These are phyloP conservation scores for Cercospora beticola DNA, from an alignment of 2,329 filamentous ascomycete species.

Conservation along the genomic window DNA sequence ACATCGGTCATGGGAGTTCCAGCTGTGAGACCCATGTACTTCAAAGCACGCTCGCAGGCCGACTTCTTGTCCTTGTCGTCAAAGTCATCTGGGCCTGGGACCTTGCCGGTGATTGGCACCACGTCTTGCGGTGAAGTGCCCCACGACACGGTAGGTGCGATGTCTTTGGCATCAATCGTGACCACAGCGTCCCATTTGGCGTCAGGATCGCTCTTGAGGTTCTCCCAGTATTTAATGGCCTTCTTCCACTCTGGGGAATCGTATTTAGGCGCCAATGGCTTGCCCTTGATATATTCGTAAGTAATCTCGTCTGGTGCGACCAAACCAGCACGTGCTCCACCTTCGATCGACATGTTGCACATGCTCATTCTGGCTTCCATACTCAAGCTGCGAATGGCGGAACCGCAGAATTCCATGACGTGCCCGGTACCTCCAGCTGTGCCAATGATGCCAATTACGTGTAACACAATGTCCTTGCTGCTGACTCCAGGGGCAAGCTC, in stretches of 20 bases:
- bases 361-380: conserved; percentile 99
- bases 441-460: conserved; percentile 90
- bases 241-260: conserved; percentile 87
- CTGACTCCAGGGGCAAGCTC: conserved; percentile 86
- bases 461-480: conserved; percentile 91
- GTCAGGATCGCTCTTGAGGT: conserved; percentile 78
- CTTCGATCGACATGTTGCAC: conserved; percentile 99
- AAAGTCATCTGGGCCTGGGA: conserved; percentile 88
- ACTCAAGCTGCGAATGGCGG: conserved; percentile 81
- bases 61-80: conserved; percentile 75
- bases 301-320: conserved; percentile 92
- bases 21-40: conserved; percentile 92
- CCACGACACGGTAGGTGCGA: conserved; percentile 91
- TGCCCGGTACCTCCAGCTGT: conserved; percentile 92
- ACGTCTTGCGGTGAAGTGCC: conserved; percentile 96
- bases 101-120: conserved; percentile 85
- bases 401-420: conserved; percentile 97
- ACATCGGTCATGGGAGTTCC: conserved; percentile 93
- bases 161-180: conserved; percentile 88
- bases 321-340: conserved; percentile 92
- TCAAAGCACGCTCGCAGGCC: conserved; percentile 75
- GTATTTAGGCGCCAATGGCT: conserved; percentile 80
- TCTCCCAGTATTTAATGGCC: conserved; percentile 84
- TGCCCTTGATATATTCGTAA: conserved; percentile 91
- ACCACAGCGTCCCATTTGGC: conserved; percentile 90